These are phyloP conservation scores for Musa beccarii DNA, from an alignment of 176 grass and related monocot species.

Conservation along the genomic window DNA sequence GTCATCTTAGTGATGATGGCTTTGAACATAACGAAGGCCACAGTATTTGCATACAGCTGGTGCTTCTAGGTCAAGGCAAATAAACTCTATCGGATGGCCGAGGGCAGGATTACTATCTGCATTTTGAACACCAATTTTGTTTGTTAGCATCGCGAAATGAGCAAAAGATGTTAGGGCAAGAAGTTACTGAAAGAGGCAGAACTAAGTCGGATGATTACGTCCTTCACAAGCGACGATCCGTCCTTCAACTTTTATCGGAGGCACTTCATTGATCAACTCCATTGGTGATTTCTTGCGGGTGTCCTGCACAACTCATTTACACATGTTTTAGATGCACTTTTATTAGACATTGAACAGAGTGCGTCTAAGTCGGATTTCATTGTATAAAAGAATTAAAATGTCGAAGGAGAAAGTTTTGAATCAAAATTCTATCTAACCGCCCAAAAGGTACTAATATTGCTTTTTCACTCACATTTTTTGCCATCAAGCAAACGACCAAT, in stretches of 20 bases:
- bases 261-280: conserved; percentile 84
- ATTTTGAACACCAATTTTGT: neutral
- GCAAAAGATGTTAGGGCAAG: neutral
- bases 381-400: neutral
- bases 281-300: conserved; percentile 95
- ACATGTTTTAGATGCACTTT: too few relatives aligned
- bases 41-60: conserved; percentile 97
- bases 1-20: conserved; percentile 43
- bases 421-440: neutral
- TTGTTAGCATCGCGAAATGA: neutral
- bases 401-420: neutral
- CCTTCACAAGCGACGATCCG: conserved; percentile 87
- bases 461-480: neutral
- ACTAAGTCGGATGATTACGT: conserved; percentile 32
- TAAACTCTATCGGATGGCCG: conserved; percentile 92
- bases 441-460: neutral
- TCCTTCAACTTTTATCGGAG: conserved; percentile 74
- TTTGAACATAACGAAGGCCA: conserved; percentile 81
- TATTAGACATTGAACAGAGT: too few relatives aligned
- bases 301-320: conserved; percentile 33
- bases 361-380: too few relatives aligned
- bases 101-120: conserved; percentile 54
- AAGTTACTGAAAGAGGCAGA: neutral
- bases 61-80: conserved; percentile 71
- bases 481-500: neutral